Evolutionary conservation across 2,329 filamentous ascomycete species (phyloP).

Genomic region (Fusarium sp.): DNA sequence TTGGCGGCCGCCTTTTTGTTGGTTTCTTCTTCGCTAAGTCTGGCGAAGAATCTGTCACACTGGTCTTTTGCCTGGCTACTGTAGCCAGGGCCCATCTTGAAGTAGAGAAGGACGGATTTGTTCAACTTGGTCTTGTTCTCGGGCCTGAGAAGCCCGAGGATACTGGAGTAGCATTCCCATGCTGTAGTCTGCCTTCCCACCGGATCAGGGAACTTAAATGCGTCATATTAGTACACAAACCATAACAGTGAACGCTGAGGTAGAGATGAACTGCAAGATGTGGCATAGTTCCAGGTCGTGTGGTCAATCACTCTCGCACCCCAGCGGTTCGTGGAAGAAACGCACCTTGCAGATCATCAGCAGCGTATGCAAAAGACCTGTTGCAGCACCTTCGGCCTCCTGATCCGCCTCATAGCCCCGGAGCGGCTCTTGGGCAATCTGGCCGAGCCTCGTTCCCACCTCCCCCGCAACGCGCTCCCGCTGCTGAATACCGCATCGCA

Average conservation of each 20-base stretch:
- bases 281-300: not conserved
- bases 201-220: not conserved
- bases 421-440: not conserved
- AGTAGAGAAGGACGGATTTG: not conserved
- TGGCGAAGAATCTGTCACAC: not conserved
- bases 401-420: not conserved
- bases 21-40: not conserved
- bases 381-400: not conserved
- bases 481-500: not conserved
- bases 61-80: not conserved
- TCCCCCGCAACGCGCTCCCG: not conserved
- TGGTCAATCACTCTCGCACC: not conserved
- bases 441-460: not conserved
- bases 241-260: not conserved
- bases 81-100: not conserved
- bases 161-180: not conserved
- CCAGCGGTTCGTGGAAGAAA: not conserved
- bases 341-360: not conserved
- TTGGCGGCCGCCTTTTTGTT: not conserved
- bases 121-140: not conserved
- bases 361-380: not conserved
- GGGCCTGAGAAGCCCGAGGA: not conserved
- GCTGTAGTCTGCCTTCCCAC: not conserved
- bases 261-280: rapidly evolving
- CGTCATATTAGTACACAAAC: not conserved